Percentiles rank a stretch among this genome's conserved stretches.
These are phyloP conservation scores for Rhizoclosmatium globosum DNA, from an alignment of 192 early-diverging fungal species.

Conservation along the genomic window DNA sequence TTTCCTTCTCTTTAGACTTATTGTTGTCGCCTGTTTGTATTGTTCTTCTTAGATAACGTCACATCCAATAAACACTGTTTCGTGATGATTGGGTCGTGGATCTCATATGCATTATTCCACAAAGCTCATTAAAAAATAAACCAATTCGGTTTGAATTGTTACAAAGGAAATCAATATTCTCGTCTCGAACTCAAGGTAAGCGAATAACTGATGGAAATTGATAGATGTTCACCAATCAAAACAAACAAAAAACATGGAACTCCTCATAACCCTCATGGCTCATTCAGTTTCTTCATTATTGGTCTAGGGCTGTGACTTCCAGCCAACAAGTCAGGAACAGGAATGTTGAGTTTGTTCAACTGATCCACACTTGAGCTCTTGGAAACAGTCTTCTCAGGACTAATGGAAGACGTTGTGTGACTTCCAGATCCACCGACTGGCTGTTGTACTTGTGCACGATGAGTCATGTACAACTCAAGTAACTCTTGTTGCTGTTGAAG, in stretches of 20 bases:
- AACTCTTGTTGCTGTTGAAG: constrained; percentile 36
- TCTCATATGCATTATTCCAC: no score
- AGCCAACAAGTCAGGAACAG: constrained; percentile 37
- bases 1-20: not conserved
- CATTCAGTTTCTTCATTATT: constrained; percentile 33
- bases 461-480: constrained; percentile 17
- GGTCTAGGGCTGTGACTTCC: constrained; percentile 41
- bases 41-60: no score
- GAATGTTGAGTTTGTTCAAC: not conserved
- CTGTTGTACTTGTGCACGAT: constrained; percentile 10
- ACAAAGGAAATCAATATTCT: not conserved
- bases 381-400: not conserved
- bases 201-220: not conserved
- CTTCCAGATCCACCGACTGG: not conserved
- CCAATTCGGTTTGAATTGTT: no score
- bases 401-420: not conserved
- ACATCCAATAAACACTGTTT: no score
- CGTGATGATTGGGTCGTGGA: no score
- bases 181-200: not conserved
- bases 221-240: not conserved
- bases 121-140: no score
- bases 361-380: not conserved
- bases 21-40: no score
- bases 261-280: not conserved
- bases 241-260: not conserved